Percentiles rank a stretch among this genome's conserved stretches.
These are phyloP conservation scores for Oenanthe sinensis DNA, from an alignment of 129 eudicot genomes.

Conservation along the genomic window DNA sequence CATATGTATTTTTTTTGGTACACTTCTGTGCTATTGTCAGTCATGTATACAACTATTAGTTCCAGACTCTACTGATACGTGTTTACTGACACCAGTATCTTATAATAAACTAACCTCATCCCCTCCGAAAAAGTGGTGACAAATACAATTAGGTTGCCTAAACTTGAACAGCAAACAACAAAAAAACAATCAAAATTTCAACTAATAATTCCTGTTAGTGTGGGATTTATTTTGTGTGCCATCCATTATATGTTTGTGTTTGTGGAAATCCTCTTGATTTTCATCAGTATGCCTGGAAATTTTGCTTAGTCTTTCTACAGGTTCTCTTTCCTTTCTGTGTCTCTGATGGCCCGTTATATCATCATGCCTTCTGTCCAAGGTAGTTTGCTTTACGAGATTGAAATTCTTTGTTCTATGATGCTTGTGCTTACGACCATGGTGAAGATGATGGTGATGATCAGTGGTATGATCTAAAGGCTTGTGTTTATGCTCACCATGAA, in stretches of 20 bases:
- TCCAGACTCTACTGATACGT: not conserved
- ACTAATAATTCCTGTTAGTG: conserved; percentile 27
- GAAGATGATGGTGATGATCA: conserved; percentile 36
- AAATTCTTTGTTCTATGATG: conserved; percentile 38
- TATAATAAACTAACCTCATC: not conserved
- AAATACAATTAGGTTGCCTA: not conserved
- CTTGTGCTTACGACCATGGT: conserved; percentile 60
- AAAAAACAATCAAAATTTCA: not conserved
- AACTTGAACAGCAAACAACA: not conserved
- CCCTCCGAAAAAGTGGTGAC: not conserved
- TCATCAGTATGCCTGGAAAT: conserved; percentile 19
- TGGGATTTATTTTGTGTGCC: conserved; percentile 27
- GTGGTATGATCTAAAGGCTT: conserved; percentile 20
- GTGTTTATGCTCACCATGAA: conserved; percentile 30
- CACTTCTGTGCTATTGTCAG: not conserved
- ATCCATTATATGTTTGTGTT: conserved; percentile 24
- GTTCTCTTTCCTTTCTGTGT: conserved; percentile 28
- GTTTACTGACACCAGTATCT: not conserved
- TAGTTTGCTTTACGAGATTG: conserved; percentile 20
- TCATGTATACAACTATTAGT: conserved; percentile 1
- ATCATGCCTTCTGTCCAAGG: conserved; percentile 25
- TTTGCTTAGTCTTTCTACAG: conserved; percentile 11
- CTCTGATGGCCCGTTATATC: conserved; percentile 31
- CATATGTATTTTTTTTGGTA: not conserved
- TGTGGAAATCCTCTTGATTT: conserved; percentile 19